Percentiles rank a stretch among this genome's conserved stretches.
Conservation (phyloP, 139 green algal genomes). For the Tetradesmus lagerheimii region DNA sequence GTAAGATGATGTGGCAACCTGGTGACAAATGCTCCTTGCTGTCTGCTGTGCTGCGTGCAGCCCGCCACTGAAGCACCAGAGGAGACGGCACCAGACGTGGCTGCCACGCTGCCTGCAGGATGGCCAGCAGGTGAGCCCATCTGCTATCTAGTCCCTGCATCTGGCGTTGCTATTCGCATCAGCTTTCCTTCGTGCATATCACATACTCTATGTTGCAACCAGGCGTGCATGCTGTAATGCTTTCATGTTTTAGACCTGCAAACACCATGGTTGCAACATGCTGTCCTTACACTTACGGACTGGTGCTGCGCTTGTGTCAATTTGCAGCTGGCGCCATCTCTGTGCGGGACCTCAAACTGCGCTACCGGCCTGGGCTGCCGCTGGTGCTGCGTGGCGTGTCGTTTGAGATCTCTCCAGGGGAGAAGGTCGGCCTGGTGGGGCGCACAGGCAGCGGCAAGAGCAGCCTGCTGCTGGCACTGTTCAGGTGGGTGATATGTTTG, state of each 20-base stretch:
- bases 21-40: conserved; percentile 3
- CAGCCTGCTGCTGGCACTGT: conserved; percentile 87
- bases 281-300: no score
- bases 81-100: conserved; percentile 58
- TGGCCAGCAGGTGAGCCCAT: conserved; percentile 48
- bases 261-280: no score
- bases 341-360: conserved; percentile 69
- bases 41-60: conserved; percentile 52
- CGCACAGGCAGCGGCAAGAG: conserved; percentile 91
- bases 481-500: conserved; percentile 49
- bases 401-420: conserved; percentile 67
- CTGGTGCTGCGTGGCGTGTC: conserved; percentile 81
- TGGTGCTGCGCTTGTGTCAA: background rate
- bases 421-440: conserved; percentile 90
- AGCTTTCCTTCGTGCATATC: background rate
- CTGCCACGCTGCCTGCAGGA: conserved; percentile 19
- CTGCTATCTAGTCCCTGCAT: background rate
- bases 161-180: no score
- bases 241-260: no score
- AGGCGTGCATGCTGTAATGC: no score
- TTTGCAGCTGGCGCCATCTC: conserved; percentile 63
- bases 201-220: background rate
- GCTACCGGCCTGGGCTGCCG: conserved; percentile 88
- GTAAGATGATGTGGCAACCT: no score
- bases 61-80: conserved; percentile 56